These are phyloP conservation scores for Monosporozyma servazzii DNA, from an alignment of 805 yeast species.

Conservation along the genomic window DNA sequence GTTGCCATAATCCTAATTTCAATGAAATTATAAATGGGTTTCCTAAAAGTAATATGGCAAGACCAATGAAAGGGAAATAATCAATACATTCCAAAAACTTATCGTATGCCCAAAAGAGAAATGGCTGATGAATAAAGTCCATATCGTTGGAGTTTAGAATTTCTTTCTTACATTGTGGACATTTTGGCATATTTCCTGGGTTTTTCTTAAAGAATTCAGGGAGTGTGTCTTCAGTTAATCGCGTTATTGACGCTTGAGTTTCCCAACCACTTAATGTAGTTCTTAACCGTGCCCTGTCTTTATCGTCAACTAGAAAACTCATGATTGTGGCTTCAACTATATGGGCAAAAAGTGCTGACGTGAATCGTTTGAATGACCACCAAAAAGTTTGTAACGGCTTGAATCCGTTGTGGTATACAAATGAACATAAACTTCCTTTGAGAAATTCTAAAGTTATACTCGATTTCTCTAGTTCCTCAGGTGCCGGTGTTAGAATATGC, in stretches of 20 bases:
- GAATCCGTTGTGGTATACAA: background rate
- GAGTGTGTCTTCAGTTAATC: background rate
- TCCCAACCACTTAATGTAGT: background rate
- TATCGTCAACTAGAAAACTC: background rate
- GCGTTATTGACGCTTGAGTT: background rate
- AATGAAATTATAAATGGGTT: constrained; percentile 17
- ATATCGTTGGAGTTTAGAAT: background rate
- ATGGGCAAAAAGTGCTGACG: background rate
- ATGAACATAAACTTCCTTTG: background rate
- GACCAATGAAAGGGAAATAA: constrained; percentile 2
- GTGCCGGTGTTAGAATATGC: background rate
- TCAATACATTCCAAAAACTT: constrained; percentile 3
- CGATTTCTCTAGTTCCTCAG: background rate
- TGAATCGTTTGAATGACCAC: background rate
- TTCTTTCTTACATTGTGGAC: constrained; percentile 12
- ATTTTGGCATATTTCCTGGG: background rate
- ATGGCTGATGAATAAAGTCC: constrained; percentile 2
- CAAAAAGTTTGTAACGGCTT: background rate
- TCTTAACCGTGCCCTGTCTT: background rate
- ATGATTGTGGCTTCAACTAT: background rate
- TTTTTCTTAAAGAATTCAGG: background rate
- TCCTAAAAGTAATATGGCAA: background rate
- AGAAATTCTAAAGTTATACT: background rate
- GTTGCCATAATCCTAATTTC: constrained; percentile 21
- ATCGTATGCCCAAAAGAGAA: constrained; percentile 1